Evolutionary conservation across 73 alveolate species (phyloP).

Genomic region (Paramecium biaurelia): DNA sequence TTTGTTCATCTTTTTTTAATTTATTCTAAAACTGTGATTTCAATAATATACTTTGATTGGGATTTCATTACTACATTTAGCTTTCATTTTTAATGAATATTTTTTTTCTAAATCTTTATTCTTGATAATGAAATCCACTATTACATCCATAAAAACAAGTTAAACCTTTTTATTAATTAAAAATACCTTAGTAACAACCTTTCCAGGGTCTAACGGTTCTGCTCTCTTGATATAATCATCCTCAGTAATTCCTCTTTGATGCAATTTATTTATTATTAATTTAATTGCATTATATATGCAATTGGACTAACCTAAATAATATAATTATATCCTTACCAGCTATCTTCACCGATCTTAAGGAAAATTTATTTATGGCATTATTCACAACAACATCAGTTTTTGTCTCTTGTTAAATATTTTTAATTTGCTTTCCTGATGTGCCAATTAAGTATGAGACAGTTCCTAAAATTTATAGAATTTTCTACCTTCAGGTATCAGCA

Average conservation of each 20-base stretch:
- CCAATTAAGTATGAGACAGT: slow-evolving; percentile 1
- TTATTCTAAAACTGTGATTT: neutral
- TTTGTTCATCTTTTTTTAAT: neutral
- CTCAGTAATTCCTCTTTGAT: neutral
- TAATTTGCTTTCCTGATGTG: neutral
- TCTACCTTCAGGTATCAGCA: slow-evolving; percentile 9
- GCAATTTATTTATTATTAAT: neutral
- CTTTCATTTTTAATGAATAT: neutral
- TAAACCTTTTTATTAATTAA: neutral
- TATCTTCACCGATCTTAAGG: neutral
- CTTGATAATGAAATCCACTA: neutral
- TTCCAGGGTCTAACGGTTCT: neutral
- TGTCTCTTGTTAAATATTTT: neutral
- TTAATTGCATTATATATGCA: neutral
- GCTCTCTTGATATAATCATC: neutral
- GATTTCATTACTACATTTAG: neutral
- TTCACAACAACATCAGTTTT: neutral
- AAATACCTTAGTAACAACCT: neutral
- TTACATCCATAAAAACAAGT: neutral
- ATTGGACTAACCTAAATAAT: neutral
- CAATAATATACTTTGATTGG: neutral
- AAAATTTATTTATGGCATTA: neutral
- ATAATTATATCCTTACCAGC: neutral
- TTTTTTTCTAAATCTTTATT: neutral
- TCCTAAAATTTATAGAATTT: neutral